Percentiles rank a stretch among this genome's conserved stretches.
These are phyloP conservation scores for Arthrinium puccinioides DNA, from an alignment of 2,329 filamentous ascomycete species.

Conservation along the genomic window DNA sequence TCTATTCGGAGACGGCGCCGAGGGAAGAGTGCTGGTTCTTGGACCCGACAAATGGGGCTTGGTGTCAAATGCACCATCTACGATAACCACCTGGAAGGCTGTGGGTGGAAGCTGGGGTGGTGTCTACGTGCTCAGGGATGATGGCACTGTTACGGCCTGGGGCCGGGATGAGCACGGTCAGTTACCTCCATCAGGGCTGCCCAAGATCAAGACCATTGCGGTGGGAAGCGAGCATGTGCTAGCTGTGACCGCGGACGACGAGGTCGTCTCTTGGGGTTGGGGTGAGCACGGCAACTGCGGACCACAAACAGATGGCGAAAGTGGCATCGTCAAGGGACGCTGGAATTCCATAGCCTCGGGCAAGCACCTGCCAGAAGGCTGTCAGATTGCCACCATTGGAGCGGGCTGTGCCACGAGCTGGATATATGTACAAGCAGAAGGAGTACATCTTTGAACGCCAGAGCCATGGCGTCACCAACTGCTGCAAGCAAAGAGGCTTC, in stretches of 20 bases:
- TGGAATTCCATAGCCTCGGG: slow-evolving; percentile 61
- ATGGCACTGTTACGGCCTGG: slow-evolving; percentile 62
- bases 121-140: slow-evolving; percentile 60
- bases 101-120: slow-evolving; percentile 78
- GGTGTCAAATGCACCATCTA: slow-evolving; percentile 45
- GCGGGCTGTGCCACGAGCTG: slow-evolving; percentile 92
- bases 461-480: too few relatives aligned
- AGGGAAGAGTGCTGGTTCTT: slow-evolving; percentile 58
- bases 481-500: too few relatives aligned
- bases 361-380: slow-evolving; percentile 42
- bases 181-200: slow-evolving; percentile 57
- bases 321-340: slow-evolving; percentile 55
- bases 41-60: slow-evolving; percentile 71
- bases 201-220: slow-evolving; percentile 55
- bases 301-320: slow-evolving; percentile 49
- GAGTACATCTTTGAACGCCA: slow-evolving; percentile 17
- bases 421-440: slow-evolving; percentile 43
- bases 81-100: slow-evolving; percentile 53
- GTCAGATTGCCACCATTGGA: slow-evolving; percentile 54
- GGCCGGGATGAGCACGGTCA: slow-evolving; percentile 84
- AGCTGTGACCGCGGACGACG: slow-evolving; percentile 55
- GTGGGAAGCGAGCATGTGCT: slow-evolving; percentile 89
- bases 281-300: slow-evolving; percentile 97
- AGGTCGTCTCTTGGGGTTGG: slow-evolving; percentile 88
- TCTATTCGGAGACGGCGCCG: slow-evolving; percentile 47